Base-by-base conservation (phyloP, 371 early-diverging fungal species). In the Saksenaea oblongispora region DNA sequence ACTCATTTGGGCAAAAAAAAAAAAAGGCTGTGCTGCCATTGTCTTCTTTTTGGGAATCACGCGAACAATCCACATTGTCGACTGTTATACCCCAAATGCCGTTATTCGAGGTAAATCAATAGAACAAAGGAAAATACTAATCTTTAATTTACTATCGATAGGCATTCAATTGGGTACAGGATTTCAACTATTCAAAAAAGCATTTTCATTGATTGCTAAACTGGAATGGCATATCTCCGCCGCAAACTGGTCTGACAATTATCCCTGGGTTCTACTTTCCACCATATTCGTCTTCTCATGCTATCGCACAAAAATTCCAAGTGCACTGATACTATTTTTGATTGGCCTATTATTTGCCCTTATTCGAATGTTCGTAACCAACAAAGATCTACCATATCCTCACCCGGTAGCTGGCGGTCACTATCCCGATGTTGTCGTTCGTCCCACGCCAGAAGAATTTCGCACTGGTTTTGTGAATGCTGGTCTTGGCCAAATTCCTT, bases 111-210 rank as follows among this genome's bases (percentile, higher is more conserved):
- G 95, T 63, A 68, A 60, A 0, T 39, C 39, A 37, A 42, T 15
- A 17, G 5, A n/a, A 26, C 54, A 55, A 56, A 31, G 13, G 39
- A 15, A 41, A 13, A 36, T 15, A 36, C 28, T 36, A 27, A 42
- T 57, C 37, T 54, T 35, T 39, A 11, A 10, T 54, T 36, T 11
- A 31, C 24, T 34, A 10, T 10, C 51, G 5, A 22, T 57, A 80
- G 78, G 78, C 3, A 88, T 96, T 64, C 96, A 96, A 75, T 75
- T 96, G 54, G 96, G 95, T 34, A 89, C 96, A 4, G 93, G 92
- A 34, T 71, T 93, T 41, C 83, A 85, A 14, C 80, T 96, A 28
- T 85, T 89, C 54, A 84, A 82, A 63, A 91, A 91, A 67, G 95
- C 93, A 5, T 81, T 86, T 10, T 82, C 73, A n/a, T 70, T 91